These are phyloP conservation scores for Diplodia seriata DNA, from an alignment of 2,329 filamentous ascomycete genomes.

Conservation along the genomic window DNA sequence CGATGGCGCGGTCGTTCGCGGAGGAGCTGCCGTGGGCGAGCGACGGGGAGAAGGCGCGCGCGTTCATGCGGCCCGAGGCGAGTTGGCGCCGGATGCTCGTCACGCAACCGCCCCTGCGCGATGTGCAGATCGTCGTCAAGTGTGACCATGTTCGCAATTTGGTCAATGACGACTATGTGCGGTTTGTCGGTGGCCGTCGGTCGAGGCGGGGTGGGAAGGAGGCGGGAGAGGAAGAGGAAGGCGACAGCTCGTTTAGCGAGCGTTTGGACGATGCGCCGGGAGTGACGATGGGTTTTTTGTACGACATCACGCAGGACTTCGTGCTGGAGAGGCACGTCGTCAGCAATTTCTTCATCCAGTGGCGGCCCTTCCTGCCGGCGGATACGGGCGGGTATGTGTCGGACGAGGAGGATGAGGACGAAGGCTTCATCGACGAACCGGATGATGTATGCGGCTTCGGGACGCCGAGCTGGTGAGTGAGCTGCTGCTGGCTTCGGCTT, in stretches of 20 bases:
- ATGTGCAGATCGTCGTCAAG: constrained; percentile 20
- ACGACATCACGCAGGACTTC: constrained; percentile 24
- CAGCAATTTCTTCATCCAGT: constrained; percentile 25
- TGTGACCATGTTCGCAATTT: constrained; percentile 22
- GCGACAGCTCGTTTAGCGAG: constrained; percentile 7
- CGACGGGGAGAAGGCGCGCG: not conserved
- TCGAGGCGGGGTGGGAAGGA: not conserved
- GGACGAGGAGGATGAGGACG: constrained; percentile 11
- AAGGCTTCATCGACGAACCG: constrained; percentile 18
- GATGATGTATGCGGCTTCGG: constrained; percentile 22
- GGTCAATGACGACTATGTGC: constrained; percentile 14
- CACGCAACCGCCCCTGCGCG: constrained; percentile 19
- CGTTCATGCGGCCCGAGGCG: constrained; percentile 20
- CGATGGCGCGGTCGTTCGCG: constrained; percentile 1
- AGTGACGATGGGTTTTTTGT: constrained; percentile 17
- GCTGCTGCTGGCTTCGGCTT: not conserved
- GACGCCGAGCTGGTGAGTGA: constrained; percentile 17
- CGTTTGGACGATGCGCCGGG: not conserved
- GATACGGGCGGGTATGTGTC: constrained; percentile 17
- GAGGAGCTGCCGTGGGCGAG: constrained; percentile 1
- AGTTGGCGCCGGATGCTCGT: constrained; percentile 32
- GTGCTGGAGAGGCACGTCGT: constrained; percentile 14
- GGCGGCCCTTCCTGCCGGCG: constrained; percentile 11
- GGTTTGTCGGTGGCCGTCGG: constrained; percentile 1
- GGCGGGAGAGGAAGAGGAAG: not conserved